Evolutionary conservation across 148 eudicot species (phyloP), one percentile per base, ranked within the genome.

Genomic region (Salicornia ramosissima): DNA sequence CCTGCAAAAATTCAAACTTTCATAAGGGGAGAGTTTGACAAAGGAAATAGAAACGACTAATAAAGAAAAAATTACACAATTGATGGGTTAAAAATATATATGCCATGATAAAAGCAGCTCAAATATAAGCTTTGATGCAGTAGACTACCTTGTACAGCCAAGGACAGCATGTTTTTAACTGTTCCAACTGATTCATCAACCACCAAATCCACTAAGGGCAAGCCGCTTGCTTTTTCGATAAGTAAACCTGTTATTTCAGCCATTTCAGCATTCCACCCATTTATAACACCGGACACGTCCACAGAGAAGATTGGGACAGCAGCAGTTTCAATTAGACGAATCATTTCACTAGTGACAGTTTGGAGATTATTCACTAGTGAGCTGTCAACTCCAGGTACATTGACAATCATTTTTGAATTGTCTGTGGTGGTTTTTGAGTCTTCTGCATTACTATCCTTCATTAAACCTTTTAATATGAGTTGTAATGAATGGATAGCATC

Each of bases 321-420:
- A 74, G 97, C 97, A 55, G 91, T 87, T 69, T 91, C 92, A 75
- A 91, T 85, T 31, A 91, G 87, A 34, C 90, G 88, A 80, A 91
- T 84, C 92, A 88, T 87, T 79, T 87, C 97, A 70, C 75, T 83
- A 7, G 87, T 84, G 25, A 89, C 81, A 40, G 86, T 82, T 29
- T 75, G 87, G 55, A 91, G 81, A 67, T 87, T 89, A 73, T 71
- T 75, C 65, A 79, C 77, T 61, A 82, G 57, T 50, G 79, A 67
- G 34, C 59, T 79, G 58, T 76, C 78, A 57, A 31, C 81, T 19
- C 76, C 61, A 7, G 91, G 87, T 56, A 86, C 82, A 71, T 79
- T 73, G 71, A 91, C 85, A 16, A 88, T 83, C 86, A 81, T 77
- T 73, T 79, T 83, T 18, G 81, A 79, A 77, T 67, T 78, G 50